A percentile compares a stretch with the other conserved stretches of the same genome.
phyloP scores from a whole-genome alignment of 2,329 filamentous ascomycete species.

The Lizonia empirigonia region DNA sequence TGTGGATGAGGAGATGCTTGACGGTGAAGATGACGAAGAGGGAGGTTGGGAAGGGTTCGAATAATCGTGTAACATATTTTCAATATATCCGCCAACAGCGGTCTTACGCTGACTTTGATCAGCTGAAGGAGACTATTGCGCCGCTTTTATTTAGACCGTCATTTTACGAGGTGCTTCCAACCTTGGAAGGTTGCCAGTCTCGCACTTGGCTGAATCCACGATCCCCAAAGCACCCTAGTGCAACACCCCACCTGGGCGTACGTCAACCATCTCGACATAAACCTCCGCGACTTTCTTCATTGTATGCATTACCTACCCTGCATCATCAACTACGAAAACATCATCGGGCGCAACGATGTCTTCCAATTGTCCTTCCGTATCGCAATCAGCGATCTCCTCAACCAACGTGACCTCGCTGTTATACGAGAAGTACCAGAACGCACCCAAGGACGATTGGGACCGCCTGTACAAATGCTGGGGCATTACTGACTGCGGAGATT shows the following conservation, averaged over 20 bases:
- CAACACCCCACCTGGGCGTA: conserved; percentile 12
- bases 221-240: conserved; percentile 18
- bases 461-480: conserved; percentile 44
- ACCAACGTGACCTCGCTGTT: conserved; percentile 34
- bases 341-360: not conserved
- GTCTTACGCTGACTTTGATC: not conserved
- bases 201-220: not conserved
- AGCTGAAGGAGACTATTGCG: not conserved
- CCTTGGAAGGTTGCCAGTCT: not conserved
- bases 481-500: conserved; percentile 45
- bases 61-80: conserved; percentile 6
- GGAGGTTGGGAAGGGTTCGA: conserved; percentile 63
- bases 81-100: conserved; percentile 1
- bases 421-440: conserved; percentile 32
- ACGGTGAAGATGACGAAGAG: conserved; percentile 28
- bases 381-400: conserved; percentile 7
- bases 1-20: conserved; percentile 45
- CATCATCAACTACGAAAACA: not conserved
- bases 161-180: no score
- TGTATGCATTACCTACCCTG: not conserved
- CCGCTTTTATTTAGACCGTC: no score
- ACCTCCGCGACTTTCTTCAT: conserved; percentile 8
- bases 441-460: conserved; percentile 39
- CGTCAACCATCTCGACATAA: conserved; percentile 7
- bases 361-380: conserved; percentile 22